These are phyloP conservation scores for Bruguiera hainesii DNA, from an alignment of 441 rosid genomes.

Conservation along the genomic window DNA sequence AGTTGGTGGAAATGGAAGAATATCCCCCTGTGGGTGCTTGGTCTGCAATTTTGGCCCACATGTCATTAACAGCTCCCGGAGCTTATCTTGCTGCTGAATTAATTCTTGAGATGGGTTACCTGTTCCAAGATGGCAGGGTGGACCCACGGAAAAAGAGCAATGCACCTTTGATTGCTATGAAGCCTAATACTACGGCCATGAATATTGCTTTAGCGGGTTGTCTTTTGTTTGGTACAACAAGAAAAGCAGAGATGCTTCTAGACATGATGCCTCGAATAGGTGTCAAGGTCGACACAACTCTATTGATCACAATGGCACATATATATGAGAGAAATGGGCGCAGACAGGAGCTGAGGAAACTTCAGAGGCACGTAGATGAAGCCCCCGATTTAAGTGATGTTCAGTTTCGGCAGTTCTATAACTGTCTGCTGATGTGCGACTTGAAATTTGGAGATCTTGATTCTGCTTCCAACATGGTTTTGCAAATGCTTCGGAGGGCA, in stretches of 20 bases:
- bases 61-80: constrained; percentile 67
- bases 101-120: constrained; percentile 75
- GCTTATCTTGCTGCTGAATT: constrained; percentile 86
- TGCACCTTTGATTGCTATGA: constrained; percentile 75
- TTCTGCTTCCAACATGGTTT: constrained; percentile 75
- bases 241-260: constrained; percentile 90
- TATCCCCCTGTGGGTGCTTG: constrained; percentile 79
- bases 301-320: constrained; percentile 73
- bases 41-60: constrained; percentile 66
- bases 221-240: constrained; percentile 65
- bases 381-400: constrained; percentile 51
- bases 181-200: constrained; percentile 64
- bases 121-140: constrained; percentile 70
- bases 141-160: constrained; percentile 86
- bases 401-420: constrained; percentile 75
- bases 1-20: constrained; percentile 58
- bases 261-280: constrained; percentile 69
- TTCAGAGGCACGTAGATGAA: constrained; percentile 81
- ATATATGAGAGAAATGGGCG: constrained; percentile 87
- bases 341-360: constrained; percentile 74
- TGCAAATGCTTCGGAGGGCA: constrained; percentile 76
- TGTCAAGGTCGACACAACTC: constrained; percentile 53
- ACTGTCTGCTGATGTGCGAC: constrained; percentile 73
- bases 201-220: constrained; percentile 80
- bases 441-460: constrained; percentile 81